Conservation (phyloP, 495 filamentous ascomycete genomes). For the Hypoxylon crocopeplum region DNA sequence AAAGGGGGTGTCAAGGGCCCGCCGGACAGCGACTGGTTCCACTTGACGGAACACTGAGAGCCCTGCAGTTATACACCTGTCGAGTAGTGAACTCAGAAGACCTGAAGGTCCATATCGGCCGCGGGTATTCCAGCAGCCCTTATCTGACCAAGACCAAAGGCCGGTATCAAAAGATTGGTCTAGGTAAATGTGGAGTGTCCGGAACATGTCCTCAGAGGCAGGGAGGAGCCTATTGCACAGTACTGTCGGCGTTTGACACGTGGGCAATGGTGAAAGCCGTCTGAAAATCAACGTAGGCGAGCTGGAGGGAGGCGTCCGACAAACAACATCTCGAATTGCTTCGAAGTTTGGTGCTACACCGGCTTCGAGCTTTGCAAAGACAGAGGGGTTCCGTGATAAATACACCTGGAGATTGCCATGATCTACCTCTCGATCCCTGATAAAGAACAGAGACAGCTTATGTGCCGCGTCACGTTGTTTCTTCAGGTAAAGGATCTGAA, state of each 20-base stretch:
- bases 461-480: constrained; percentile 35
- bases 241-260: constrained; percentile 2
- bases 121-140: constrained; percentile 34
- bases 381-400: constrained; percentile 40
- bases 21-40: constrained; percentile 29
- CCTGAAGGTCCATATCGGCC: constrained; percentile 36
- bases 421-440: constrained; percentile 40
- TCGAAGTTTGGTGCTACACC: constrained; percentile 33
- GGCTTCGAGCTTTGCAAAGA: constrained; percentile 40
- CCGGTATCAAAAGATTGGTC: constrained; percentile 32
- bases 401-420: constrained; percentile 39
- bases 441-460: constrained; percentile 38
- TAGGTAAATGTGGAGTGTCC: constrained; percentile 26
- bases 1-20: constrained; percentile 36
- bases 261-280: constrained; percentile 1
- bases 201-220: constrained; percentile 33
- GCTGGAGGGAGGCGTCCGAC: constrained; percentile 32
- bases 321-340: constrained; percentile 41
- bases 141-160: constrained; percentile 36
- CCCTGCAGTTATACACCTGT: constrained; percentile 41
- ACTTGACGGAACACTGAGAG: constrained; percentile 38
- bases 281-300: not conserved
- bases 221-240: constrained; percentile 20
- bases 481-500: constrained; percentile 41
- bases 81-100: constrained; percentile 36